Evolutionary conservation across 257 asterid genomes (phyloP).

Genomic region (Linaria vulgaris): DNA sequence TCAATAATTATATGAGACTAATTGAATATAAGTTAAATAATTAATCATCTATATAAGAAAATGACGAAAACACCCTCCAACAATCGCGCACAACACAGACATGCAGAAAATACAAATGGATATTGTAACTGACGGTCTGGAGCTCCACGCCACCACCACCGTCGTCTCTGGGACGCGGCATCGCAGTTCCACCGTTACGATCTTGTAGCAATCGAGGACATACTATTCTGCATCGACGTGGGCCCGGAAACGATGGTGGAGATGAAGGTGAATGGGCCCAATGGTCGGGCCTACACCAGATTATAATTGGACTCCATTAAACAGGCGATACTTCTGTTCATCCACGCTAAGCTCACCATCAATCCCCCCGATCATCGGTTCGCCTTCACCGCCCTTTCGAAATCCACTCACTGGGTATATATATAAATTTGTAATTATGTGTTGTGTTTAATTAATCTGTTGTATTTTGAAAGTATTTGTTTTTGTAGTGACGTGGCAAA

Average conservation of each 20-base stretch:
- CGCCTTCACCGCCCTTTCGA: conserved; percentile 65
- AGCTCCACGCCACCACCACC: no score
- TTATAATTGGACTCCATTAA: conserved; percentile 78
- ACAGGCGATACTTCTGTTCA: conserved; percentile 73
- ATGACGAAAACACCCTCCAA: no score
- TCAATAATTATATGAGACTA: no score
- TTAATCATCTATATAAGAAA: no score
- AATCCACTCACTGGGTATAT: conserved; percentile 71
- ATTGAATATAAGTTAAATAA: no score
- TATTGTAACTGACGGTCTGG: no score
- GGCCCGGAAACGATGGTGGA: conserved; percentile 77
- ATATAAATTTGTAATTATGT: no score
- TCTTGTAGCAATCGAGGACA: conserved; percentile 84
- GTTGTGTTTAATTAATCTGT: not conserved
- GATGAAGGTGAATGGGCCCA: conserved; percentile 71
- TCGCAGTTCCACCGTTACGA: no score
- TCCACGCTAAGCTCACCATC: conserved; percentile 77
- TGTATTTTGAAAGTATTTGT: not conserved
- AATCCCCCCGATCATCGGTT: conserved; percentile 92
- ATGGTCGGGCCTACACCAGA: conserved; percentile 76
- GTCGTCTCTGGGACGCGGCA: no score
- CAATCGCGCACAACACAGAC: no score
- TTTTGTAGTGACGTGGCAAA: not conserved
- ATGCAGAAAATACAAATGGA: no score
- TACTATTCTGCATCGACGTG: conserved; percentile 82